Base-by-base conservation (phyloP, 768 basidiomycete species). In the Steccherinum ochraceum region DNA sequence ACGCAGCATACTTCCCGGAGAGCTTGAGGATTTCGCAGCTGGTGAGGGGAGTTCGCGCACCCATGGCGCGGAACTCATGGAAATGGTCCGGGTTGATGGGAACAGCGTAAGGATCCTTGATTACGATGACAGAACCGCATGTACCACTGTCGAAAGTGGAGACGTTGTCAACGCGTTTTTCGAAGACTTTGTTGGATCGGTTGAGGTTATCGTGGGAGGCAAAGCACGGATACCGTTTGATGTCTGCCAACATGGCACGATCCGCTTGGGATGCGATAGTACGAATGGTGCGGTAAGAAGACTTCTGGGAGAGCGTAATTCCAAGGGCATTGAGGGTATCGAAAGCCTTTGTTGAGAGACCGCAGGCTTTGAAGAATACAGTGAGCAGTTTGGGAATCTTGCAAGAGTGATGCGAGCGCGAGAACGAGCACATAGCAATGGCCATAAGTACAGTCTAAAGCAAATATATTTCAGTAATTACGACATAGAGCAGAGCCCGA, bases 291-390 rank as follows among this genome's bases (percentile, higher is more conserved):
- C 54, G 0, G 50, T 60, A 55, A 10, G 55, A 50, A 70, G 71
- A 72, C 45, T 67, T 68, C 52, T 71, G 67, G 49, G 68, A 71
- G 72, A 74, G 72, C 0, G 66, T 67, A 20, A 75, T 51, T 2
- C 62, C 68, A 20, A 71, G 51, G 5, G 67, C 61, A 56, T 69
- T 67, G 0, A 74, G 55, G 0, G 67, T 65, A 48, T 74, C 69
- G 48, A 72, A 67, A 0, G 58, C 69, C 40, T 67, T 67, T 2
- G 74, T 68, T 35, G 68, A 63, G 1, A 69, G 45, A 0, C 72
- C 72, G 42, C 65, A 61, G 23, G 67, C 64, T 49, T 72, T 67
- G 18, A 74, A 58, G 52, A 72, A 74, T 1, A 69, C 54, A 0
- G 69, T 59, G 1, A 66, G 52, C 3, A 71, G 46, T 53, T 73